Percentiles rank a stretch among this genome's conserved stretches.
phyloP scores from a whole-genome alignment of 345 rosid species.

The Eucalyptus brandiana region DNA sequence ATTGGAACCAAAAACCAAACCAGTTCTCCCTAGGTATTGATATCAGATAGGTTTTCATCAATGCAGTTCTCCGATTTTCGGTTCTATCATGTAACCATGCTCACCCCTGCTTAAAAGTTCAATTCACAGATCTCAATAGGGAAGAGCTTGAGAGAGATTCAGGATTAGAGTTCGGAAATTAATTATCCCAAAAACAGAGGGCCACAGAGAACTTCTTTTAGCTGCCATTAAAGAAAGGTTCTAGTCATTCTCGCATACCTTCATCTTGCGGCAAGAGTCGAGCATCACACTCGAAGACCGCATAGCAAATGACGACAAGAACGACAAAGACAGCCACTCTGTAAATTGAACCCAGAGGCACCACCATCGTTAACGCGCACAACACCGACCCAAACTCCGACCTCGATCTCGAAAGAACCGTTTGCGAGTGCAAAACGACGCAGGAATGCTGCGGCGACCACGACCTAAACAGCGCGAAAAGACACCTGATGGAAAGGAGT shows the following conservation, averaged over 20 bases:
- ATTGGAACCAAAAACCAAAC: too few relatives aligned
- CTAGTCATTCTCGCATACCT: conserved; percentile 16
- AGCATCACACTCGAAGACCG: conserved; percentile 22
- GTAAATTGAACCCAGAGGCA: neutral
- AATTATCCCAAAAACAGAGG: neutral
- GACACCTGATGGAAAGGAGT: neutral
- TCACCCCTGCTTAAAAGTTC: neutral
- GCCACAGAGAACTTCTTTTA: neutral
- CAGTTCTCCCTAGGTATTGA: too few relatives aligned
- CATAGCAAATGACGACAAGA: conserved; percentile 9
- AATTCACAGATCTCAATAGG: neutral
- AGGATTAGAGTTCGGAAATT: neutral
- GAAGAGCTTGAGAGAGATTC: neutral
- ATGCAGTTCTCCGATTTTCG: too few relatives aligned
- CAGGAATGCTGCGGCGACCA: neutral
- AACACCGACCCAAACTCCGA: neutral
- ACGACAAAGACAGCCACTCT: neutral
- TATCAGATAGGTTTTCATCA: too few relatives aligned
- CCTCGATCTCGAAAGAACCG: neutral
- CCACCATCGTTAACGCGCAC: neutral
- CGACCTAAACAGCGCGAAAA: neutral
- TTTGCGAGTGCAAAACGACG: neutral
- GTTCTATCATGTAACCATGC: too few relatives aligned
- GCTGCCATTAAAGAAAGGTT: neutral
- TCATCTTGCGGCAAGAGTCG: conserved; percentile 40